phyloP scores from a whole-genome alignment of 2,329 filamentous ascomycete genomes.

The Colletotrichum kahawae region DNA sequence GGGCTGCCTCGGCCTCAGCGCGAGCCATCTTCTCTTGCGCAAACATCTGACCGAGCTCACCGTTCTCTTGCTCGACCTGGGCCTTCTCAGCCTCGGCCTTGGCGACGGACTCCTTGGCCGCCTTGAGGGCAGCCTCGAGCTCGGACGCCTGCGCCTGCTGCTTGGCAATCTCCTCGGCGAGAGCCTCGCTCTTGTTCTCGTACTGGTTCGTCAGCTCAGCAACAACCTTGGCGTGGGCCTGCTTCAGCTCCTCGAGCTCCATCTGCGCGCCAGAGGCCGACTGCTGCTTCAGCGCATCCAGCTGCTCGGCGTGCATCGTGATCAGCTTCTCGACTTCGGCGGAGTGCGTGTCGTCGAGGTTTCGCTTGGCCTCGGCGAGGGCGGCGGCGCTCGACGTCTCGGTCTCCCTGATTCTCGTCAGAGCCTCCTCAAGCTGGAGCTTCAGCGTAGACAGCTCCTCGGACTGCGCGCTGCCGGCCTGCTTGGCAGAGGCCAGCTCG shows the following conservation, averaged over 20 bases:
- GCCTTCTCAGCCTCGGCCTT: conserved; percentile 40
- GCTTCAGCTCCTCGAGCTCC: conserved; percentile 49
- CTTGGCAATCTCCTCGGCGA: conserved; percentile 32
- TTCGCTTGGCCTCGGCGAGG: conserved; percentile 48
- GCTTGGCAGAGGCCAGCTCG: conserved; percentile 34
- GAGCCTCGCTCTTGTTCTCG: conserved; percentile 33
- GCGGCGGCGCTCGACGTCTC: conserved; percentile 48
- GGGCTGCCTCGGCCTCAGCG: conserved; percentile 62
- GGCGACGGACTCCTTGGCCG: conserved; percentile 34
- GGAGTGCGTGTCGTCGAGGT: conserved; percentile 50
- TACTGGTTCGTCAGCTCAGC: conserved; percentile 46
- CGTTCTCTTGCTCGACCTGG: conserved; percentile 52
- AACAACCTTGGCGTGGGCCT: conserved; percentile 40
- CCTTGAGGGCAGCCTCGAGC: conserved; percentile 38
- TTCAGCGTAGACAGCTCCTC: conserved; percentile 41
- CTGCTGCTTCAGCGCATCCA: conserved; percentile 46
- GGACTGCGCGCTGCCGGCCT: conserved; percentile 37
- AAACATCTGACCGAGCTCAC: conserved; percentile 57
- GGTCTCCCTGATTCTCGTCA: conserved; percentile 36
- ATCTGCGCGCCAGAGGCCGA: conserved; percentile 37
- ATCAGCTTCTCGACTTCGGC: conserved; percentile 53
- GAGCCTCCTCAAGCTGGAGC: conserved; percentile 34
- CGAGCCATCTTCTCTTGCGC: conserved; percentile 66
- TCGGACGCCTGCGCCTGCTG: conserved; percentile 34
- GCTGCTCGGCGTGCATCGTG: conserved; percentile 44